A percentile compares a stretch with the other conserved stretches of the same genome.
phyloP scores from a whole-genome alignment of 2,329 filamentous ascomycete genomes.

The Trichoderma sp. region DNA sequence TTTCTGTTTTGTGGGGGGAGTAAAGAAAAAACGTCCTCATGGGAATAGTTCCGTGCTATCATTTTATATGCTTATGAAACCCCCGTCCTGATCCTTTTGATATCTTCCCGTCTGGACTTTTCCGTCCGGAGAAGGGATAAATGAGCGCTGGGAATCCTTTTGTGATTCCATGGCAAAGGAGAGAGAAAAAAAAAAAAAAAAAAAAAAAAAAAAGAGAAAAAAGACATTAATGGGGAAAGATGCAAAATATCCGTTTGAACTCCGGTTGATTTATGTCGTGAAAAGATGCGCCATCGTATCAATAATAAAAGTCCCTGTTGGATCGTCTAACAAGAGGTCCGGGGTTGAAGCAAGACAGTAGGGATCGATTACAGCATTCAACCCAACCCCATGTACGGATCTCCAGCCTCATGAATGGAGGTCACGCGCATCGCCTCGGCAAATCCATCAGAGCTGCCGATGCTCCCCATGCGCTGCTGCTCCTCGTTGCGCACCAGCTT shows the following conservation, averaged over 20 bases:
- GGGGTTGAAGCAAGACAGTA: neutral
- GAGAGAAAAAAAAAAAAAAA: neutral
- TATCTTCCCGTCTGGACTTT: too few species aligned
- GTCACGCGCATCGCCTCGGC: neutral
- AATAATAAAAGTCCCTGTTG: neutral
- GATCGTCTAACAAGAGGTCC: neutral
- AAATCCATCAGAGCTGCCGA: neutral
- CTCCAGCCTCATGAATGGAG: neutral
- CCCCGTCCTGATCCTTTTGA: neutral
- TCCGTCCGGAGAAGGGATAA: neutral
- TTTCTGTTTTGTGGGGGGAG: neutral
- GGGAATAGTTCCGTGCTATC: neutral
- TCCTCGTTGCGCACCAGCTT: neutral
- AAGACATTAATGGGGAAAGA: neutral
- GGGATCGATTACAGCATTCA: neutral
- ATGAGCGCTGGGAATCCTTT: neutral
- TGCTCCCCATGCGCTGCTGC: neutral
- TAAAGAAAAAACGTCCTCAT: neutral
- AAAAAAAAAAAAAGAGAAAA: neutral
- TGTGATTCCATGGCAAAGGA: neutral
- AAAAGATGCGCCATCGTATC: too few species aligned
- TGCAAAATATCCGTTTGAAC: neutral
- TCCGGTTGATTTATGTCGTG: neutral
- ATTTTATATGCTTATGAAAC: neutral
- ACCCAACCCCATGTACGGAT: neutral